Base-by-base conservation (phyloP, 2,329 filamentous ascomycete species). In the Colletotrichum brevisporum region DNA sequence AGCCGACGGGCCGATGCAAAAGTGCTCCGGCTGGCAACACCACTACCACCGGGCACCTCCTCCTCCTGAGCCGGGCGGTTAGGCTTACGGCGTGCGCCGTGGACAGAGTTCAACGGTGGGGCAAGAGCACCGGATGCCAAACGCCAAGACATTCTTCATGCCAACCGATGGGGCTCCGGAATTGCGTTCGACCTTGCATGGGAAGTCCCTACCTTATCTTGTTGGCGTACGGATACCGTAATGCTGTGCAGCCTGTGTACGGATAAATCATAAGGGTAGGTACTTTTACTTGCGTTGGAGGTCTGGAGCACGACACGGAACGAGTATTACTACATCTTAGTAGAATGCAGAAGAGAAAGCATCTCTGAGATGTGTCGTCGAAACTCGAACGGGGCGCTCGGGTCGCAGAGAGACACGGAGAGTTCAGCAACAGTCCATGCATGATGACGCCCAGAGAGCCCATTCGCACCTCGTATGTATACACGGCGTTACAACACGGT, bases 61-160 rank as follows among this genome's bases (percentile, higher is more conserved):
- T 43, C 13, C 41, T 15, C 16, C 56, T 15, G 10, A 26, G 27
- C 41, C 63, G 48, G 55, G 56, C 56, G 41, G 21, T 47, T 51
- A 26, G 48, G 39, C 53, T 67, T 36, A 59, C 62, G 51, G 41
- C 45, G 61, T 43, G 4, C n/a, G 27, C 24, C 13, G 16, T n/a
- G 56, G 16, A 41, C 55, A 62, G 15, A 58, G 59, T 64, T 65
- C 48, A 50, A 54, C 43, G 51, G 51, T 62, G 43, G 55, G 62
- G 62, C 66, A 56, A 52, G 26, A 41, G 50, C 50, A 47, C 52
- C 55, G 66, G 55, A 69, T 69, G 48, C 62, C 55, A 69, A 67
- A 56, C 48, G 67, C 63, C 67, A 69, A 69, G 67, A 56, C 43
- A 56, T 56, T 56, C 43, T 66, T 66, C 62, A 56, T 65, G 66